A percentile compares a stretch with the other conserved stretches of the same genome.
phyloP scores from a whole-genome alignment of 2,329 filamentous ascomycete genomes.

The Arthrinium phaeospermum region DNA sequence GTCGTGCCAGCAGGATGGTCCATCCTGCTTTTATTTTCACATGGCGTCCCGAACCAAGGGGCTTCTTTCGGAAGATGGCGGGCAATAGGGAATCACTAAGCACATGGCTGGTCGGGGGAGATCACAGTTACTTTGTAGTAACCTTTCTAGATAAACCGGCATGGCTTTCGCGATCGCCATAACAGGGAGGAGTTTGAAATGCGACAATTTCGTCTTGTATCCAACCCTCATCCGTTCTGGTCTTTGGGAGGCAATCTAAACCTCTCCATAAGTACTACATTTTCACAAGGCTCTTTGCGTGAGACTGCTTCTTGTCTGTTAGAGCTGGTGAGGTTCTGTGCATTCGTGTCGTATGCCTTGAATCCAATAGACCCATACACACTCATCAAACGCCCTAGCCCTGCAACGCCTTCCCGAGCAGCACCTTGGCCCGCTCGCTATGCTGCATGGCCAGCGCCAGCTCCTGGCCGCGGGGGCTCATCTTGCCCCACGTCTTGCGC shows the following conservation, averaged over 20 bases:
- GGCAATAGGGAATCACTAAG: not conserved
- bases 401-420: conserved; percentile 69
- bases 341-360: not conserved
- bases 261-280: not conserved
- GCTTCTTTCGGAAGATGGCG: too few species aligned
- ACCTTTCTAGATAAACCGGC: not conserved
- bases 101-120: not conserved
- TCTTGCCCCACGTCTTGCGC: conserved; percentile 78
- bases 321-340: not conserved
- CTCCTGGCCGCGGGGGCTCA: conserved; percentile 66
- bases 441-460: conserved; percentile 71
- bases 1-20: too few species aligned
- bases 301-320: not conserved
- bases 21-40: too few species aligned
- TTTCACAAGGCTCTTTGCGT: not conserved
- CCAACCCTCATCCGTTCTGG: not conserved
- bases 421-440: conserved; percentile 63
- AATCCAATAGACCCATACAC: too few species aligned
- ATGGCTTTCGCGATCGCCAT: not conserved
- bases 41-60: too few species aligned
- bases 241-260: not conserved
- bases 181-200: not conserved
- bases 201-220: not conserved
- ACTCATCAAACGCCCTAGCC: conserved; percentile 32
- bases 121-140: not conserved